Evolutionary conservation across 2,329 filamentous ascomycete genomes (phyloP).

Genomic region (Pseudogymnoascus sp.): DNA sequence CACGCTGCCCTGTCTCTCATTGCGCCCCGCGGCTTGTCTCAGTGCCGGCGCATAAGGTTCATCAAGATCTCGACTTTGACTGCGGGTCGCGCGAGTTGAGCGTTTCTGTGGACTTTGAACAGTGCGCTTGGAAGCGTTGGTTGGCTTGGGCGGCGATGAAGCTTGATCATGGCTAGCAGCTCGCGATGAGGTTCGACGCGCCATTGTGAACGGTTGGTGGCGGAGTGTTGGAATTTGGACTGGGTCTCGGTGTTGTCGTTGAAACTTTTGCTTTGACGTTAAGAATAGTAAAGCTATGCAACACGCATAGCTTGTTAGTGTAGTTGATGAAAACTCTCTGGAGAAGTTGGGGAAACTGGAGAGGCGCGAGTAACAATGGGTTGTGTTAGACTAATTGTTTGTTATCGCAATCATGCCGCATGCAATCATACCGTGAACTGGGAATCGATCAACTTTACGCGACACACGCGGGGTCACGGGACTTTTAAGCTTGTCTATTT

Average conservation of each 20-base stretch:
- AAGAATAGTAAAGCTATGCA: not conserved
- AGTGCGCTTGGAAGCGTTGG: conserved; percentile 1
- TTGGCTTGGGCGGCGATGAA: conserved; percentile 21
- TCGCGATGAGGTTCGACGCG: conserved; percentile 15
- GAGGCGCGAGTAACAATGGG: not conserved
- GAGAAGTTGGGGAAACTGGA: not conserved
- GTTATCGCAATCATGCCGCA: not conserved
- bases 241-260: not conserved
- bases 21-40: conserved; percentile 4
- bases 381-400: not conserved
- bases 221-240: not conserved
- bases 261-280: not conserved
- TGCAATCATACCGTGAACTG: too few relatives aligned
- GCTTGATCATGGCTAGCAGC: conserved; percentile 19
- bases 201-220: not conserved
- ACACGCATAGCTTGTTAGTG: not conserved
- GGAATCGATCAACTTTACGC: not conserved
- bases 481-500: not conserved
- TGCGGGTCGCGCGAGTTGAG: conserved; percentile 28
- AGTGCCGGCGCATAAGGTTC: conserved; percentile 11
- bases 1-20: conserved; percentile 17
- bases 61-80: conserved; percentile 30
- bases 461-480: not conserved
- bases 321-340: not conserved
- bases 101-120: conserved; percentile 17